phyloP scores from a whole-genome alignment of 1,284 basidiomycete species.

The Fomes fomentarius region DNA sequence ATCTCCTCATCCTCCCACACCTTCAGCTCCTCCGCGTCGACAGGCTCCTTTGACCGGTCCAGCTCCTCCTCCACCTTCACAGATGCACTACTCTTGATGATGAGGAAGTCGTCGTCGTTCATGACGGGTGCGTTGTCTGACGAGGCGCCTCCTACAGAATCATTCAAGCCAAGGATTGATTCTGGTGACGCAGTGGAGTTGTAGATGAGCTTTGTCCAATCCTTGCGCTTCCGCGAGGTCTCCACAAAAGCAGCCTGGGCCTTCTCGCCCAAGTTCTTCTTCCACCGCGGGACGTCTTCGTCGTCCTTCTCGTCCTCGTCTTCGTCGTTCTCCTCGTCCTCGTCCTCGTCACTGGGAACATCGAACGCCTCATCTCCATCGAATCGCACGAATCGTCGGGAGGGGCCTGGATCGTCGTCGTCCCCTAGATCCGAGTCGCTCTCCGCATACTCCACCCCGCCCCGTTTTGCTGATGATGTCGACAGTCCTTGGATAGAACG shows the following conservation, averaged over 20 bases:
- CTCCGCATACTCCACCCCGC: constrained; percentile 72
- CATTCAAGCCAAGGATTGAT: constrained; percentile 62
- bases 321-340: constrained; percentile 44
- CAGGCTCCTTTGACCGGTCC: constrained; percentile 72
- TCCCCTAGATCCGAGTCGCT: constrained; percentile 78
- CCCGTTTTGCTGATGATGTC: constrained; percentile 39
- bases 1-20: constrained; percentile 87
- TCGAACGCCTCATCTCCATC: constrained; percentile 58
- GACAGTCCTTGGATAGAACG: constrained; percentile 43
- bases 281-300: constrained; percentile 72
- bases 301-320: constrained; percentile 47
- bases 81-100: constrained; percentile 47
- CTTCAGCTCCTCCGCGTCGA: constrained; percentile 54
- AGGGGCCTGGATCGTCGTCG: constrained; percentile 36
- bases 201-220: constrained; percentile 92
- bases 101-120: constrained; percentile 80
- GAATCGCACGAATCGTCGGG: constrained; percentile 31
- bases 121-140: constrained; percentile 31
- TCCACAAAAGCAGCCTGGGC: constrained; percentile 57
- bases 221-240: constrained; percentile 48
- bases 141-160: constrained; percentile 32
- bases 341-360: constrained; percentile 49
- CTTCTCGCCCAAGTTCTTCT: constrained; percentile 66
- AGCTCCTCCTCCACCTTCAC: constrained; percentile 54
- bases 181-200: constrained; percentile 69